Evolutionary conservation across 1,284 basidiomycete species (phyloP), one percentile per base, ranked within the genome.

Genomic region (Rugosomyces carneus): DNA sequence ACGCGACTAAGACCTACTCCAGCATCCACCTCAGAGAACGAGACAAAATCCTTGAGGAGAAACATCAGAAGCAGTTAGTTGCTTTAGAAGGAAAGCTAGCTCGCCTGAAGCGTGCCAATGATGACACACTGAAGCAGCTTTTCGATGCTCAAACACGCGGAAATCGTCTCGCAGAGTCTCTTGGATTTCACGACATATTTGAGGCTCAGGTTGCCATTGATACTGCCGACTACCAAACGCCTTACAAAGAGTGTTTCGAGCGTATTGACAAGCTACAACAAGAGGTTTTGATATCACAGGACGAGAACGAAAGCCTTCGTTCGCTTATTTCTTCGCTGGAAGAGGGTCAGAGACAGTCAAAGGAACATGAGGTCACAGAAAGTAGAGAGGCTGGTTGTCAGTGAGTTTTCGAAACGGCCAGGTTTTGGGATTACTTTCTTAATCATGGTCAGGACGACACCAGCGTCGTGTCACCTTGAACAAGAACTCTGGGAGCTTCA

Each of bases 171-270:
- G 70, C 67, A 1, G 47, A 53, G 2, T 54, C 54, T 0, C 60
- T 75, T 20, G 71, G 70, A 1, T 73, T 70, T 47, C 49, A 58
- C 0, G 60, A 66, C 36, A 49, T 68, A 1, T 54, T 51, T 7
- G 68, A 72, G 31, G 67, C 67, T 0, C 61, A 71, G 40, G 55
- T 63, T 3, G 55, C 57, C 11, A 57, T 75, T 26, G 65, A 69
- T 27, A 57, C 62, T 1, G 55, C 61, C 1, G 64, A 64, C 32
- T 38, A 59, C 24, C 60, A 60, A 1, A 43, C 58, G 0, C 47
- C 60, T 2, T 70, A 65, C 44, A 57, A 57, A 42, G 60, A 67
- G n/a, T 64, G 62, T 44, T 50, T 67, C n/a, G 58, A 65, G 23
- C 63, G 59, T 13, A 51, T 65, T 24, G 60, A 63, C 11, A 45